phyloP scores from a whole-genome alignment of 2,329 filamentous ascomycete species.

The Zymoseptoria tritici region DNA sequence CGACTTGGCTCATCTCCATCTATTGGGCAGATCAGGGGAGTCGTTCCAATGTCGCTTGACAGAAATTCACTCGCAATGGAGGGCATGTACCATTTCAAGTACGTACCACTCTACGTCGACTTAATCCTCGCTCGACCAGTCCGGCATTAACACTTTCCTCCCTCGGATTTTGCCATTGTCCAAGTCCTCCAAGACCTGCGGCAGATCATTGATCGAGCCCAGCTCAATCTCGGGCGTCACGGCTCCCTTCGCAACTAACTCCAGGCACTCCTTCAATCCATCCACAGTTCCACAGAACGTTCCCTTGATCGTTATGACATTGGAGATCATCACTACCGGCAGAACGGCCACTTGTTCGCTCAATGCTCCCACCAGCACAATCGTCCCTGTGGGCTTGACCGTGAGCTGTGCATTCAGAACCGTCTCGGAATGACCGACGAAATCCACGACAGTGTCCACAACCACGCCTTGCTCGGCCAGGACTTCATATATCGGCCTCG shows the following conservation, averaged over 20 bases:
- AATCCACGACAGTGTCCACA: slow-evolving; percentile 20
- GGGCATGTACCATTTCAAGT: no score
- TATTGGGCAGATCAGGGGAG: no score
- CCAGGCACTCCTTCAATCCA: slow-evolving; percentile 34
- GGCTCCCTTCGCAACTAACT: slow-evolving; percentile 30
- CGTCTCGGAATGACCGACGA: slow-evolving; percentile 19
- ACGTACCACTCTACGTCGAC: no score
- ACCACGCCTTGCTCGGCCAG: slow-evolving; percentile 13
- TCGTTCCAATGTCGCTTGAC: no score
- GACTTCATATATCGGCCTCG: slow-evolving; percentile 8
- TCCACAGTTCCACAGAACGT: slow-evolving; percentile 38
- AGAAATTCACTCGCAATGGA: no score
- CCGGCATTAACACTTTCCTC: slow-evolving; percentile 22
- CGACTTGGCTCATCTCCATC: not conserved
- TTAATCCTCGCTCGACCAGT: slow-evolving; percentile 10
- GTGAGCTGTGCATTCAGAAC: slow-evolving; percentile 15
- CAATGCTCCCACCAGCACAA: slow-evolving; percentile 19
- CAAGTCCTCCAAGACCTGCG: slow-evolving; percentile 29
- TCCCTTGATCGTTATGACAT: slow-evolving; percentile 16
- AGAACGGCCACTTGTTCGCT: slow-evolving; percentile 12
- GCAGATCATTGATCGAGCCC: slow-evolving; percentile 30
- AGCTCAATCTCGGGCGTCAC: slow-evolving; percentile 32
- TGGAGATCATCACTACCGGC: slow-evolving; percentile 7
- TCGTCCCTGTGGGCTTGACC: slow-evolving; percentile 13
- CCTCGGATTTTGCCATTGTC: slow-evolving; percentile 31